Percentiles rank a stretch among this genome's conserved stretches.
phyloP scores from a whole-genome alignment of 345 rosid genomes.

The Garcia nutans region DNA sequence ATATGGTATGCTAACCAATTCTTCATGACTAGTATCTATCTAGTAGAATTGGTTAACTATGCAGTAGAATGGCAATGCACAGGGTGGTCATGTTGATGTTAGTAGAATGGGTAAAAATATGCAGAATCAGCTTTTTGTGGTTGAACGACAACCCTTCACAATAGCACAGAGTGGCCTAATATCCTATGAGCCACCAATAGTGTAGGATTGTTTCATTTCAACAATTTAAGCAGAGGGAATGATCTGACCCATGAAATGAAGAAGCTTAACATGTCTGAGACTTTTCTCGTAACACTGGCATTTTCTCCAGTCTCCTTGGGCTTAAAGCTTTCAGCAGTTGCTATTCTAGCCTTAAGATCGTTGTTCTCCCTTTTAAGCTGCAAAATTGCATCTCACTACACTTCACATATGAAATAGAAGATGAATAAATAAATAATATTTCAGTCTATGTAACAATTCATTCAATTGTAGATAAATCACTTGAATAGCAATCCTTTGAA shows the following conservation, averaged over 20 bases:
- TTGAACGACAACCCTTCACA: neutral
- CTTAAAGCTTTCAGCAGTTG: conserved; percentile 23
- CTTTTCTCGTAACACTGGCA: conserved; percentile 17
- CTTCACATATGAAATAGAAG: neutral
- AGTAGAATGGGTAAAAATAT: neutral
- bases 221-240: conserved; percentile 4
- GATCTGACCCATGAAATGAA: conserved; percentile 23
- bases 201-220: conserved; percentile 7
- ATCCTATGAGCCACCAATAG: neutral
- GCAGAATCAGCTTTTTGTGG: neutral
- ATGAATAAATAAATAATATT: neutral
- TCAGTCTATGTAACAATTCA: neutral
- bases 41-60: neutral
- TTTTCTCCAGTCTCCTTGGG: conserved; percentile 11
- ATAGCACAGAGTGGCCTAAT: neutral
- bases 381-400: neutral
- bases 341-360: conserved; percentile 40
- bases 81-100: neutral
- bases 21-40: neutral
- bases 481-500: neutral
- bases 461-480: neutral
- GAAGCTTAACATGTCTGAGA: conserved; percentile 18
- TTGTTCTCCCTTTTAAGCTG: conserved; percentile 53
- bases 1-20: neutral
- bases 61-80: no score